Base-by-base conservation (phyloP, 192 early-diverging fungal species). In the Backusella circina region DNA sequence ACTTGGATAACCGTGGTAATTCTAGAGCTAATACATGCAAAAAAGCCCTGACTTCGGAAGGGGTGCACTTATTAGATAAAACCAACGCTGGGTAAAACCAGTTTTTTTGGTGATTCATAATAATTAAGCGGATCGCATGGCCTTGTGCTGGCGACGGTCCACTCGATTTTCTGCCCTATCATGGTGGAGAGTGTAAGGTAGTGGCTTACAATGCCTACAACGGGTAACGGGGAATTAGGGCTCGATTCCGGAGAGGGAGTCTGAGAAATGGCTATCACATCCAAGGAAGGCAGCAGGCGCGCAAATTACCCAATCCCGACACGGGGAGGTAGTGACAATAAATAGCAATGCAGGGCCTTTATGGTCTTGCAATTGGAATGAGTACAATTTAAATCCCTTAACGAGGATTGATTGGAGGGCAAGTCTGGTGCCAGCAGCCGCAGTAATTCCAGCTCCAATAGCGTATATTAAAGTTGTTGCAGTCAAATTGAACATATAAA, bases 81-180 rank as follows among this genome's bases (percentile, higher is more conserved):
- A 36, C 67, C 67, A 68, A 68, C 67, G 67, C 67, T 68, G 67
- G 36, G 67, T 68, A 68, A 68, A 68, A 68, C 36, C 67, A n/a
- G 36, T 68, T 39, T 68, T 21, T 10, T 68, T 68, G 67, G 67
- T 68, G 67, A 68, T 68, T 68, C 67, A 68, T 68, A 68, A 68
- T 68, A 68, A 68, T 68, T 68, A 36, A 68, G 67, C 67, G 67
- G 67, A 68, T 68, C 67, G 67, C 67, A 68, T 68, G 67, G 67
- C 67, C 67, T 68, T 68, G 67, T 90, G 87, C 84, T 82, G 83
- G 85, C 86, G 89, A 89, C 90, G 90, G 85, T 87, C 91, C 89
- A 90, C 91, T 93, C 90, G 90, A 91, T 91, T 91, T 90, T 91
- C 90, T 93, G 90, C 88, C 89, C 90, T 93, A 93, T 91, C 91